phyloP scores from a whole-genome alignment of 345 rosid genomes.

The Eucalyptus pumila region DNA sequence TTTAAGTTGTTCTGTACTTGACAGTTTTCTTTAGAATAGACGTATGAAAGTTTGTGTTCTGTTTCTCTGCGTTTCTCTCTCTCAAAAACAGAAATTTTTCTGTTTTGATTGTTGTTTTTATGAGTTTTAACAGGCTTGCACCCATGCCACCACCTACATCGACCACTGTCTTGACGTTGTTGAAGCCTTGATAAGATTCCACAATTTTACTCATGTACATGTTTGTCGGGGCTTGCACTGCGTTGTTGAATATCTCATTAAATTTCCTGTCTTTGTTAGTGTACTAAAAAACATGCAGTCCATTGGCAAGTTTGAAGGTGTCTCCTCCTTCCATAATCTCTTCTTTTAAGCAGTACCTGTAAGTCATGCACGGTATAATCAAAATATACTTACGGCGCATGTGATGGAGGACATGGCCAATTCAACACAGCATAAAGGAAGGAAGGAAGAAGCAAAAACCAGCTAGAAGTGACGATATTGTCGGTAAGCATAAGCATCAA shows the following conservation, averaged over 20 bases:
- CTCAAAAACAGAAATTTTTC: too few relatives aligned
- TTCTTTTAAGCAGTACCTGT: slow-evolving; percentile 10
- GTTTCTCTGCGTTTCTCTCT: too few relatives aligned
- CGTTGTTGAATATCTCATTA: slow-evolving; percentile 2
- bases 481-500: slow-evolving; percentile 18
- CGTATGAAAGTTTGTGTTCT: too few relatives aligned
- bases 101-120: too few relatives aligned
- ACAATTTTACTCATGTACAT: slow-evolving; percentile 6
- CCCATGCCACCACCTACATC: slow-evolving; percentile 22
- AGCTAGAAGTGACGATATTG: background rate
- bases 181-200: slow-evolving; percentile 7
- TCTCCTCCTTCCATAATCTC: slow-evolving; percentile 8
- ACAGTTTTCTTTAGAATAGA: too few relatives aligned
- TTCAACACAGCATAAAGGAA: too few relatives aligned
- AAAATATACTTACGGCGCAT: background rate
- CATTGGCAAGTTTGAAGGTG: slow-evolving; percentile 7
- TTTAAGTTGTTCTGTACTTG: too few relatives aligned
- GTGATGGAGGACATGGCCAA: too few relatives aligned
- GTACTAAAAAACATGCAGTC: slow-evolving; percentile 7
- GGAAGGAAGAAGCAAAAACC: too few relatives aligned
- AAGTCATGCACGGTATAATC: slow-evolving; percentile 8
- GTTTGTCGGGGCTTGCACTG: slow-evolving; percentile 1
- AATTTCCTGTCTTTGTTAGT: slow-evolving; percentile 9
- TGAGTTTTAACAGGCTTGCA: too few relatives aligned
- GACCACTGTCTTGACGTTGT: slow-evolving; percentile 1